Conservation (phyloP, 2,329 filamentous ascomycete genomes). For the Tolypocladium album region DNA sequence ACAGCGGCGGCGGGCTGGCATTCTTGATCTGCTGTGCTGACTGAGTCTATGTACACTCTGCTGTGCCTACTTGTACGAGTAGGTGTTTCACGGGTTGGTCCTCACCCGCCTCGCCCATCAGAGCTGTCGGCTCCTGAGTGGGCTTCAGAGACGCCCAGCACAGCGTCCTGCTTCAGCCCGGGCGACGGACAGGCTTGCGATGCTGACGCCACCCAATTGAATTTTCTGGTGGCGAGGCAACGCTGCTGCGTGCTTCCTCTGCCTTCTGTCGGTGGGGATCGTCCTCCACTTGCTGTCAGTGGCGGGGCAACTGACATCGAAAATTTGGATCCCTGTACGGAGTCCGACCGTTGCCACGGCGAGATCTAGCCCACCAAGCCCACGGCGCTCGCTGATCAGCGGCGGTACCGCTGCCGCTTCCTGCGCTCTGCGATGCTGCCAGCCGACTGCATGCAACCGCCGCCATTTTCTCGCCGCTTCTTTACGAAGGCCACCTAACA, state of each 20-base stretch:
- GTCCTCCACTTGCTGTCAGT: not conserved
- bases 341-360: not conserved
- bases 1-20: too few relatives aligned
- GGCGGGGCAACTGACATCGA: not conserved
- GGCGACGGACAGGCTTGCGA: not conserved
- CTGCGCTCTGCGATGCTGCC: not conserved
- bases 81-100: too few relatives aligned
- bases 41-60: too few relatives aligned
- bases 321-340: not conserved
- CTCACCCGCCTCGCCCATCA: too few relatives aligned
- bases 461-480: not conserved
- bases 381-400: not conserved
- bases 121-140: not conserved
- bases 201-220: not conserved
- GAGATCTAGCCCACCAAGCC: not conserved
- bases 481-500: not conserved
- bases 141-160: not conserved
- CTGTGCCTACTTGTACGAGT: too few relatives aligned
- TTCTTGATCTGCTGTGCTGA: too few relatives aligned
- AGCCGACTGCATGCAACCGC: too few relatives aligned
- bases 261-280: not conserved
- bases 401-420: not conserved
- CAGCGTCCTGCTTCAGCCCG: not conserved
- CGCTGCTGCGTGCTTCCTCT: not conserved
- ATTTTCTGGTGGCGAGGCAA: constrained; percentile 6